Percentiles rank a stretch among this genome's conserved stretches.
Conservation (phyloP, 805 yeast genomes). For the Spathaspora arborariae region DNA sequence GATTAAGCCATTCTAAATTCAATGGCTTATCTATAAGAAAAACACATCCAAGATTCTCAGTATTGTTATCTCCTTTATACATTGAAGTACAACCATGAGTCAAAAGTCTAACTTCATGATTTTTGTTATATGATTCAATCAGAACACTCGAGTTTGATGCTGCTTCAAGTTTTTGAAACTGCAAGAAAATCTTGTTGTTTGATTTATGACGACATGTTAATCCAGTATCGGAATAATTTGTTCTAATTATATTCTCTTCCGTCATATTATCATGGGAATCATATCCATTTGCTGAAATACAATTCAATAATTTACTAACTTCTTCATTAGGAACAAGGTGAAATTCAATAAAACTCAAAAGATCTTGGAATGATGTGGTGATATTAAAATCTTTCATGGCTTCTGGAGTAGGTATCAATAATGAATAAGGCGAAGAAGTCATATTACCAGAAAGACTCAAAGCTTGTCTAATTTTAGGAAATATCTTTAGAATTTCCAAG, state of each 20-base stretch:
- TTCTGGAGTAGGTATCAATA: constrained; percentile 67
- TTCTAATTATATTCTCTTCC: constrained; percentile 30
- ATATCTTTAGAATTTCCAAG: constrained; percentile 41
- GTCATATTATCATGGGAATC: constrained; percentile 5
- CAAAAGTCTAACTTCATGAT: constrained; percentile 54
- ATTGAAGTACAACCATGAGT: constrained; percentile 54
- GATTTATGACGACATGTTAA: constrained; percentile 29
- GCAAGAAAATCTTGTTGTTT: constrained; percentile 33
- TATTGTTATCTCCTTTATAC: constrained; percentile 19
- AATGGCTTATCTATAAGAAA: constrained; percentile 66
- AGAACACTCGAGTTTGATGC: not conserved
- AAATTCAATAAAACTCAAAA: constrained; percentile 55
- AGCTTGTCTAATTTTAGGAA: constrained; percentile 39
- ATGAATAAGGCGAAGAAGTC: constrained; percentile 37
- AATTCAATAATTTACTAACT: constrained; percentile 41
- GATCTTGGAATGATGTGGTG: constrained; percentile 36
- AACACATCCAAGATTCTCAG: constrained; percentile 44
- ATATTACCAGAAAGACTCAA: constrained; percentile 28
- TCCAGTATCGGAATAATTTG: constrained; percentile 41
- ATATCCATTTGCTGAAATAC: constrained; percentile 31
- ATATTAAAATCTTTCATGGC: constrained; percentile 53
- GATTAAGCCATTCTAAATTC: constrained; percentile 58
- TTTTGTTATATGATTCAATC: constrained; percentile 38
- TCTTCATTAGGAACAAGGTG: constrained; percentile 68
- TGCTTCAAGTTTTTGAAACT: constrained; percentile 13